Conservation (phyloP, 768 basidiomycete genomes). For the Hirschioporus abietinus region DNA sequence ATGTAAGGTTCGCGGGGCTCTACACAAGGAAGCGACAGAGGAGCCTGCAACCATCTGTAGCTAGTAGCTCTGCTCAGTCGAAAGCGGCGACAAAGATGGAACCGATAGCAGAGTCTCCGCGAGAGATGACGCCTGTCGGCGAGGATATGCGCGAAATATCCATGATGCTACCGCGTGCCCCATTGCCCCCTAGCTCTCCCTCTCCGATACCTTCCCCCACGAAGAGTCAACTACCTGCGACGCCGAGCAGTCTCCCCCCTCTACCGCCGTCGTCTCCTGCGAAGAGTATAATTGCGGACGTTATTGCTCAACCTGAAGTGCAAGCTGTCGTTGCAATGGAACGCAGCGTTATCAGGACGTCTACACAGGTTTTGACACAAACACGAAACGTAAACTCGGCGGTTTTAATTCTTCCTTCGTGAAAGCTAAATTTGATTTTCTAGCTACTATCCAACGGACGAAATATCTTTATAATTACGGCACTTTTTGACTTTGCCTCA, state of each 20-base stretch:
- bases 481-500: conserved; percentile 48
- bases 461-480: conserved; percentile 54
- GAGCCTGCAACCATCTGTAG: conserved; percentile 18
- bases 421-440: conserved; percentile 5
- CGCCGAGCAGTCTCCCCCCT: conserved; percentile 36
- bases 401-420: background rate
- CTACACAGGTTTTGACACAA: conserved; percentile 5
- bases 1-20: conserved; percentile 53
- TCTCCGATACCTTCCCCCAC: conserved; percentile 25
- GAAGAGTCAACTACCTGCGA: conserved; percentile 15
- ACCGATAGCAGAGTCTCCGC: conserved; percentile 8
- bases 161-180: conserved; percentile 40
- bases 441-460: conserved; percentile 62
- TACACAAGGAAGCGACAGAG: conserved; percentile 33
- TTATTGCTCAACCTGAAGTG: conserved; percentile 13
- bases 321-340: conserved; percentile 14
- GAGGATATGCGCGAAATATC: conserved; percentile 49
- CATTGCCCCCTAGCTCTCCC: conserved; percentile 16
- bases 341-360: conserved; percentile 6
- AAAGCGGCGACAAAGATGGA: background rate
- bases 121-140: conserved; percentile 40
- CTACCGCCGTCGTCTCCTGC: conserved; percentile 32
- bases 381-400: conserved; percentile 8
- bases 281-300: conserved; percentile 21
- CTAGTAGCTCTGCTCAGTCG: background rate